A percentile compares a stretch with the other conserved stretches of the same genome.
phyloP scores from a whole-genome alignment of 345 rosid genomes.

The Brassica nigra region DNA sequence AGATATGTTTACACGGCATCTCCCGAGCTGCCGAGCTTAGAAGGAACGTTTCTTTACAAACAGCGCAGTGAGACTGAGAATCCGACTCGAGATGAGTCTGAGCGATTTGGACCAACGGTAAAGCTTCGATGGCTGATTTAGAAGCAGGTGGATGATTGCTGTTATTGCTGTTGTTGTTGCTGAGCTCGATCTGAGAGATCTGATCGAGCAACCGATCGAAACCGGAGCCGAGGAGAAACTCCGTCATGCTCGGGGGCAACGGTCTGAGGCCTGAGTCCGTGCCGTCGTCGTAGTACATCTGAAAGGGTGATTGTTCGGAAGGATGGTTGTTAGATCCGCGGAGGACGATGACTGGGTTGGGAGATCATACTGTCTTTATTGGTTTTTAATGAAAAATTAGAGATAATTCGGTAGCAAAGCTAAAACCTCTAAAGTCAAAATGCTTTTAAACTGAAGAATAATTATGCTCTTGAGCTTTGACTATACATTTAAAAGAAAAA shows the following conservation, averaged over 20 bases:
- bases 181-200: conserved; percentile 76
- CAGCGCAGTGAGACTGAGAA: conserved; percentile 80
- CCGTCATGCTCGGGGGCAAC: conserved; percentile 77
- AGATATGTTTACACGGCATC: conserved; percentile 95
- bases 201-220: conserved; percentile 80
- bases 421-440: background rate
- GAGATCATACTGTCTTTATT: conserved; percentile 36
- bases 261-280: conserved; percentile 75
- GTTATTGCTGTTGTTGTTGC: conserved; percentile 47
- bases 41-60: conserved; percentile 73
- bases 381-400: too few relatives aligned
- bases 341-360: conserved; percentile 80
- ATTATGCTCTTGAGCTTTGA: background rate
- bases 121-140: conserved; percentile 79
- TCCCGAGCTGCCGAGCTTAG: conserved; percentile 69
- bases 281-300: conserved; percentile 87
- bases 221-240: conserved; percentile 88
- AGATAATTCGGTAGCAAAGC: background rate
- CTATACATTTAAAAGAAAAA: background rate
- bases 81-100: conserved; percentile 47
- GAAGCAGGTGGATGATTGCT: conserved; percentile 81
- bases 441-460: background rate
- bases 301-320: conserved; percentile 51
- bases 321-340: conserved; percentile 54
- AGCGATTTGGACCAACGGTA: conserved; percentile 62